phyloP scores from a whole-genome alignment of 306 rosid species.

The Lathyrus aphaca region DNA sequence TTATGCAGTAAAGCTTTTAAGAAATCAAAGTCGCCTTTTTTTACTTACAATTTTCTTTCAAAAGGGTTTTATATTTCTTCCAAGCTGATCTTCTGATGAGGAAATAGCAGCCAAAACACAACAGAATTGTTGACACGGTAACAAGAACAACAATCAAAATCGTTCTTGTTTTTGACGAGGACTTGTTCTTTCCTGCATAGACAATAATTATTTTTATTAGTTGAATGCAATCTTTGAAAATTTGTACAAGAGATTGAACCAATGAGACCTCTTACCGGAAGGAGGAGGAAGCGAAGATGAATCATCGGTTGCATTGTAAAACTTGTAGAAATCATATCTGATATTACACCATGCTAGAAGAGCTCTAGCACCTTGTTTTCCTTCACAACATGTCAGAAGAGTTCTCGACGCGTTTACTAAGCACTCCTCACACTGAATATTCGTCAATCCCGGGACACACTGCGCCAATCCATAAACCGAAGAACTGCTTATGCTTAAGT shows the following conservation, averaged over 20 bases:
- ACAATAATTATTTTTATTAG: neutral
- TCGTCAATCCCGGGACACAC: constrained; percentile 24
- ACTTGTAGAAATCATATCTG: constrained; percentile 43
- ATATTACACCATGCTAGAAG: constrained; percentile 42
- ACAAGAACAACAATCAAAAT: constrained; percentile 35
- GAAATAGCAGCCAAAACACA: constrained; percentile 32
- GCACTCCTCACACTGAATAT: constrained; percentile 24
- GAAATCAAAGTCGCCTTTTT: neutral
- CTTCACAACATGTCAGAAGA: constrained; percentile 42
- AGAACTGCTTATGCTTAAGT: neutral
- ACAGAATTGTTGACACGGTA: neutral
- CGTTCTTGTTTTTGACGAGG: constrained; percentile 5
- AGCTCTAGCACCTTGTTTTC: constrained; percentile 42
- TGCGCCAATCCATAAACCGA: constrained; percentile 38
- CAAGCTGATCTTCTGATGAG: constrained; percentile 33
- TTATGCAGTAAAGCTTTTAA: neutral
- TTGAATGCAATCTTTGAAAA: neutral
- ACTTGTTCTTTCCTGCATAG: constrained; percentile 38
- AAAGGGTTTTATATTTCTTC: constrained; percentile 16
- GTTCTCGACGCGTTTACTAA: constrained; percentile 33
- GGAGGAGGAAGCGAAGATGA: neutral
- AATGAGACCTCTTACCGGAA: constrained; percentile 22
- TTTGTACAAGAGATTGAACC: neutral
- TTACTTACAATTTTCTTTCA: constrained; percentile 36
- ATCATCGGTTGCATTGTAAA: constrained; percentile 36